These are phyloP conservation scores for Tetratostichococcus sp. DNA, from an alignment of 139 green algal genomes.

Conservation along the genomic window DNA sequence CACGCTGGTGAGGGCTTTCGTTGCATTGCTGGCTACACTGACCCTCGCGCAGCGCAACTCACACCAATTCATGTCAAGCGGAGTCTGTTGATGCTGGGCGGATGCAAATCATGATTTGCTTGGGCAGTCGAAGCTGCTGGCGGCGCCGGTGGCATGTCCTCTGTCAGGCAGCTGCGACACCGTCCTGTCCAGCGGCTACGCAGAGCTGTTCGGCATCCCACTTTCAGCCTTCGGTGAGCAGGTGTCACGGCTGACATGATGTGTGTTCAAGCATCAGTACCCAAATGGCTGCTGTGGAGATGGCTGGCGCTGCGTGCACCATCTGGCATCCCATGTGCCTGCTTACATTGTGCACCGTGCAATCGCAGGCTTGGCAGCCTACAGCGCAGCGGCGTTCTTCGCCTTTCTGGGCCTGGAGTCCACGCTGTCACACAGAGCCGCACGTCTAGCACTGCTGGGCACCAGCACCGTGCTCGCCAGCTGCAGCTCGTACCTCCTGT, in stretches of 20 bases:
- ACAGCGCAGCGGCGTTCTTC: slow-evolving; percentile 47
- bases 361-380: slow-evolving; percentile 44
- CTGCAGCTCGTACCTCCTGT: slow-evolving; percentile 68
- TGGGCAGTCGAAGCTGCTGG: slow-evolving; percentile 67
- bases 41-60: too few relatives aligned
- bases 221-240: slow-evolving; percentile 51
- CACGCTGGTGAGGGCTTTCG: neutral
- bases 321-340: too few relatives aligned
- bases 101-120: too few relatives aligned
- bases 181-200: slow-evolving; percentile 70
- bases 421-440: neutral
- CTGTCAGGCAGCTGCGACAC: slow-evolving; percentile 57
- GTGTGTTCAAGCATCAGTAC: too few relatives aligned
- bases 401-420: slow-evolving; percentile 8
- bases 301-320: too few relatives aligned
- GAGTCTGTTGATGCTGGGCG: too few relatives aligned
- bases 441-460: slow-evolving; percentile 26
- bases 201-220: slow-evolving; percentile 65
- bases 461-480: slow-evolving; percentile 53
- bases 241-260: neutral
- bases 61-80: too few relatives aligned
- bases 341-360: too few relatives aligned
- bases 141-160: slow-evolving; percentile 54
- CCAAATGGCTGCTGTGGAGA: too few relatives aligned
- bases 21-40: neutral